A percentile compares a stretch with the other conserved stretches of the same genome.
Evolutionary conservation across 306 rosid species (phyloP).

Genomic region (Castanopsis chinensis): DNA sequence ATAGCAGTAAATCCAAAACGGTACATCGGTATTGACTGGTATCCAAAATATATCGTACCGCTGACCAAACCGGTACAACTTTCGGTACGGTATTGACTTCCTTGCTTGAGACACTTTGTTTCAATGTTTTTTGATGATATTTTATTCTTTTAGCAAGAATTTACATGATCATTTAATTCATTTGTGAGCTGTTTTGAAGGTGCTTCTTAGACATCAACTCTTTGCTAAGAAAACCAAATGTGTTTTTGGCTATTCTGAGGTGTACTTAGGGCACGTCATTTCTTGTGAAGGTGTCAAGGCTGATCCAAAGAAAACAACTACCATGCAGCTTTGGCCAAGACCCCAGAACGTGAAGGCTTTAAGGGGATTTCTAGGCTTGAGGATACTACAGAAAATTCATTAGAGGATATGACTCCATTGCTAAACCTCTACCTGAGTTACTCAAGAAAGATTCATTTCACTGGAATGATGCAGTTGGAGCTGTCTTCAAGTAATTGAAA

Average conservation of each 20-base stretch:
- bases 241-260: neutral
- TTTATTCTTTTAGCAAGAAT: neutral
- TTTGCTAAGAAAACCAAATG: neutral
- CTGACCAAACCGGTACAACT: no score
- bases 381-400: neutral
- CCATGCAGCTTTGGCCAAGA: no score
- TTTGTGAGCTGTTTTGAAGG: neutral
- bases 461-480: neutral
- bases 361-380: neutral
- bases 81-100: no score
- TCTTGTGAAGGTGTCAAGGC: neutral
- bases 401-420: neutral
- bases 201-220: neutral
- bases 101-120: no score
- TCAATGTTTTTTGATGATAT: no score
- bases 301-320: neutral
- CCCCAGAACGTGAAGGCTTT: neutral
- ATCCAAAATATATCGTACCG: no score
- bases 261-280: neutral
- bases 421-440: neutral
- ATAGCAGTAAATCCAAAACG: no score
- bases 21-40: no score
- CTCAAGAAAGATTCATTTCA: neutral
- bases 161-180: neutral
- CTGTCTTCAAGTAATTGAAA: neutral